Evolutionary conservation across 2,329 filamentous ascomycete genomes (phyloP).

Genomic region (Cladophialophora chaetospira): DNA sequence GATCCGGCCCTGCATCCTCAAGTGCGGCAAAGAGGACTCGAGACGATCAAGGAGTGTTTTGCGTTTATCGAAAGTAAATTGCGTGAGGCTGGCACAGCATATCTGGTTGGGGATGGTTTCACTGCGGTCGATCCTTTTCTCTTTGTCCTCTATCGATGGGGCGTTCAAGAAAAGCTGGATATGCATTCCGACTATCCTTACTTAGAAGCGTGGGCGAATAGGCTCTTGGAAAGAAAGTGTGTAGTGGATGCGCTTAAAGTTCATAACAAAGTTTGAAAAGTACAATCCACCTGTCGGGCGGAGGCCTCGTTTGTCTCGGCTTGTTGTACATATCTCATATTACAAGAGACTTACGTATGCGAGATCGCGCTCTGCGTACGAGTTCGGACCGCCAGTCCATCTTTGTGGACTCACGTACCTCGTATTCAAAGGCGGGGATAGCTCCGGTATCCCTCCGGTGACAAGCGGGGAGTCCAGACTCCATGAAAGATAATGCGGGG

Average conservation of each 20-base stretch:
- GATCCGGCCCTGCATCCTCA: slow-evolving; percentile 26
- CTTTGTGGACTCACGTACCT: too few species aligned
- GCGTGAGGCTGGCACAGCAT: slow-evolving; percentile 6
- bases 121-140: slow-evolving; percentile 42
- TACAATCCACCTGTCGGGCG: too few species aligned
- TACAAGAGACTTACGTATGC: too few species aligned
- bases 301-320: too few species aligned
- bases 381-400: too few species aligned
- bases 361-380: too few species aligned
- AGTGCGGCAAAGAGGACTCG: slow-evolving; percentile 30
- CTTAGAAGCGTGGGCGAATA: slow-evolving; percentile 17
- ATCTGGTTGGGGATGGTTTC: slow-evolving; percentile 37
- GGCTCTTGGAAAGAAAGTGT: slow-evolving; percentile 11
- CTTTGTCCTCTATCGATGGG: slow-evolving; percentile 41
- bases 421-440: too few species aligned
- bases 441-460: too few species aligned
- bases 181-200: slow-evolving; percentile 13
- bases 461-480: too few species aligned
- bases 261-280: slow-evolving; percentile 1
- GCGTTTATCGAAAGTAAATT: slow-evolving; percentile 35
- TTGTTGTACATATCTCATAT: too few species aligned
- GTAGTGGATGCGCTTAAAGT: background rate
- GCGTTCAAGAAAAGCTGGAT: background rate
- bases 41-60: slow-evolving; percentile 34
- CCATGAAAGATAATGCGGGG: too few species aligned